Percentiles rank a stretch among this genome's conserved stretches.
Conservation (phyloP, 1,284 basidiomycete species). For the Albatrellus sp. region DNA sequence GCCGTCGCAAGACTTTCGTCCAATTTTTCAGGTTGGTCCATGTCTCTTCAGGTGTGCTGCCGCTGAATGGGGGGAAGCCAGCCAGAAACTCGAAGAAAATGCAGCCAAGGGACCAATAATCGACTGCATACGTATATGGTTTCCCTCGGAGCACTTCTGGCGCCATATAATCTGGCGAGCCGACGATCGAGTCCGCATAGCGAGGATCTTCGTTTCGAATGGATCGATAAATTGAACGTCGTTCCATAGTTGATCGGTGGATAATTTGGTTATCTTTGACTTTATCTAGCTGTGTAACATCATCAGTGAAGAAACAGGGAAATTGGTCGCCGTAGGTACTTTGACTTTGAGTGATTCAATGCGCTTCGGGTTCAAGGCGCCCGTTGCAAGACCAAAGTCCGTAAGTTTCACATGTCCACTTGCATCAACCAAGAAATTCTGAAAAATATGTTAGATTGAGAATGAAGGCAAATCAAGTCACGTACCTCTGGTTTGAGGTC, state of each 20-base stretch:
- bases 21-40: constrained; percentile 99
- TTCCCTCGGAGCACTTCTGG: constrained; percentile 91
- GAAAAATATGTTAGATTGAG: constrained; percentile 1
- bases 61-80: constrained; percentile 97
- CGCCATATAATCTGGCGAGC: constrained; percentile 95
- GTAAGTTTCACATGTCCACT: constrained; percentile 97
- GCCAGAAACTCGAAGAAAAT: constrained; percentile 98
- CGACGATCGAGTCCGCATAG: constrained; percentile 96
- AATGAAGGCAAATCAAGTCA: constrained; percentile 3
- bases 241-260: constrained; percentile 87
- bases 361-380: constrained; percentile 87
- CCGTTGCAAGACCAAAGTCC: constrained; percentile 96
- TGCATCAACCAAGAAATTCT: constrained; percentile 97
- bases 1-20: constrained; percentile 82
- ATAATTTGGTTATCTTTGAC: constrained; percentile 91
- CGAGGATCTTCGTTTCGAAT: constrained; percentile 86
- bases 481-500: constrained; percentile 93
- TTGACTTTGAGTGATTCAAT: constrained; percentile 93
- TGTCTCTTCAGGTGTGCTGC: constrained; percentile 91
- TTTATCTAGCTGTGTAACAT: constrained; percentile 75
- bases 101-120: constrained; percentile 98
- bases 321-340: constrained; percentile 27
- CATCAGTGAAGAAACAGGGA: background rate
- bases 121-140: constrained; percentile 91
- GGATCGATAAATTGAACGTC: constrained; percentile 89